These are phyloP conservation scores for Starmera amethionina DNA, from an alignment of 805 yeast species.

Conservation along the genomic window DNA sequence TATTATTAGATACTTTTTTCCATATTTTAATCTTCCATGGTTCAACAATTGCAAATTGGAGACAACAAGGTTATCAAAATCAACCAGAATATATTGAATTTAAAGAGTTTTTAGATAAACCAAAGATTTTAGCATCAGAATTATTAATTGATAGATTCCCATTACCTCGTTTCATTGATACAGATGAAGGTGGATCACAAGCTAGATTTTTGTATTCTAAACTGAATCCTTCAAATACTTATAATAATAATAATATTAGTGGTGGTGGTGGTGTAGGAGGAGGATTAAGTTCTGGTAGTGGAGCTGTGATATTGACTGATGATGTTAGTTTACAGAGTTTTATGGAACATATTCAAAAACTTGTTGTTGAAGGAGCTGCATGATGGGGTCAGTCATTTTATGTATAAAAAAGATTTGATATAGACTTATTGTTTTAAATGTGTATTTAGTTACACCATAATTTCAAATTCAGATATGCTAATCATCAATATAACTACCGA, in stretches of 20 bases:
- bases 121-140: constrained; percentile 57
- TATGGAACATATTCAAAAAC: constrained; percentile 34
- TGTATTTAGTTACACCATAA: too few species aligned
- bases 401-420: too few species aligned
- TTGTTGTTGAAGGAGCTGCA: constrained; percentile 8
- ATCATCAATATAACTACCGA: too few species aligned
- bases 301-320: constrained; percentile 41
- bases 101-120: constrained; percentile 48
- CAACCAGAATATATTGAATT: constrained; percentile 50
- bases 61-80: constrained; percentile 53
- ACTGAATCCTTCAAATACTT: constrained; percentile 55
- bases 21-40: constrained; percentile 62
- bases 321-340: constrained; percentile 48
- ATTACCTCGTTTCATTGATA: constrained; percentile 60
- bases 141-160: constrained; percentile 60
- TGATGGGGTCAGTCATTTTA: too few species aligned
- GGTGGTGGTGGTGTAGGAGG: too few species aligned
- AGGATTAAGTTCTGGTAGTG: too few species aligned
- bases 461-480: too few species aligned
- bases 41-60: constrained; percentile 57
- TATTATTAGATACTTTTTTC: constrained; percentile 59
- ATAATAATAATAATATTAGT: constrained; percentile 29
- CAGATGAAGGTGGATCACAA: constrained; percentile 70
- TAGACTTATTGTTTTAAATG: too few species aligned
- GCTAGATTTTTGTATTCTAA: constrained; percentile 64